Evolutionary conservation across 495 filamentous ascomycete species (phyloP).

Genomic region (Aspergillus ostianus): DNA sequence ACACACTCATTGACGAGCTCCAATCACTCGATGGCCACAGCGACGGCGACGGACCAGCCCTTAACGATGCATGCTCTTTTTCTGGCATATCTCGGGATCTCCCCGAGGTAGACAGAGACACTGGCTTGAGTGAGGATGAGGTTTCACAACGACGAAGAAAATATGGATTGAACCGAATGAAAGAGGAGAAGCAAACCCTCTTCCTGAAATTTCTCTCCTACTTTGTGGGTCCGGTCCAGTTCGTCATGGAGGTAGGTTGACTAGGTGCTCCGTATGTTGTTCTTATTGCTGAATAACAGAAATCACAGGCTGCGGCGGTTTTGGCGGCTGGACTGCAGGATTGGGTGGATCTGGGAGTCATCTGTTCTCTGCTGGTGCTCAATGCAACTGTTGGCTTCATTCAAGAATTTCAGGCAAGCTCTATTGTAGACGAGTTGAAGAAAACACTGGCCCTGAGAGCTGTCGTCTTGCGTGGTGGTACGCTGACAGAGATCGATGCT

Average conservation of each 20-base stretch:
- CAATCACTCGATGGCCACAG: slow-evolving; percentile 73
- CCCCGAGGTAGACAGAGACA: slow-evolving; percentile 66
- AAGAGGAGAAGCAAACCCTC: slow-evolving; percentile 83
- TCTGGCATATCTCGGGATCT: slow-evolving; percentile 62
- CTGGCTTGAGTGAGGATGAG: slow-evolving; percentile 71
- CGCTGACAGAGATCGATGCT: slow-evolving; percentile 68
- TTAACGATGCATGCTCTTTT: slow-evolving; percentile 26
- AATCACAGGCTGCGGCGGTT: slow-evolving; percentile 61
- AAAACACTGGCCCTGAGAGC: slow-evolving; percentile 86
- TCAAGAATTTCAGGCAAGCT: slow-evolving; percentile 87
- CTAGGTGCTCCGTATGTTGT: not conserved
- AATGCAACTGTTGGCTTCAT: slow-evolving; percentile 85
- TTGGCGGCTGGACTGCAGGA: slow-evolving; percentile 74
- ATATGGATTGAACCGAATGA: slow-evolving; percentile 85
- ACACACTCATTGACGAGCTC: slow-evolving; percentile 79
- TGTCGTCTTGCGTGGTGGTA: slow-evolving; percentile 75
- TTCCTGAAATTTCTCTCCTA: slow-evolving; percentile 79
- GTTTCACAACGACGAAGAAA: slow-evolving; percentile 68
- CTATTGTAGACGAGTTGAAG: slow-evolving; percentile 89
- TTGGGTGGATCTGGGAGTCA: slow-evolving; percentile 80
- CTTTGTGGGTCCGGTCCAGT: slow-evolving; percentile 89
- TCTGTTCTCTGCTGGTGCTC: slow-evolving; percentile 69
- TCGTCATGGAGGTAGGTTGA: slow-evolving; percentile 79
- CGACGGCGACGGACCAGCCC: slow-evolving; percentile 49
- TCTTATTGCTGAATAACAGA: not conserved